Base-by-base conservation (phyloP, 805 yeast genomes). In the Saccharomycopsis olivae region DNA sequence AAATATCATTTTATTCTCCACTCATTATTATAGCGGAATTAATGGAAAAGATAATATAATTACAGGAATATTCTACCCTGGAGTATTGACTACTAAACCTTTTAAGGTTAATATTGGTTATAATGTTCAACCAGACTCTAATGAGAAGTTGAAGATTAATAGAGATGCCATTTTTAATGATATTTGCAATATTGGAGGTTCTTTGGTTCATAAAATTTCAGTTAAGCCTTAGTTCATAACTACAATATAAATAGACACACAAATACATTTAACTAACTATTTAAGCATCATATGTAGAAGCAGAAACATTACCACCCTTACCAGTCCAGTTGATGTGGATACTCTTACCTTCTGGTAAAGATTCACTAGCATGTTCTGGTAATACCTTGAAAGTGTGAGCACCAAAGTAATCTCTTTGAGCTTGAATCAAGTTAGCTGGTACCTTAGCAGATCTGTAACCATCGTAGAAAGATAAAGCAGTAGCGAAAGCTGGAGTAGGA, bases 321-420 rank as follows among this genome's bases (percentile, higher is more conserved):
- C 97, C 97, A 52, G 97, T 89, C 98, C 98, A 89, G 92, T 89
- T 89, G 60, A 92, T 73, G 71, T 89, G 98, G 65, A 89, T 81
- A 71, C 80, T 78, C 53, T 75, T 68, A 57, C 73, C 92, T 51
- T 66, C 77, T 69, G 92, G 89, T 67, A 83, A 73, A 60, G 66
- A 66, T 39, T 68, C 86, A 59, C 74, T 71, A 55, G 86, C 95
- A 55, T 55, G 63, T 65, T 89, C 92, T 55, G 95, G 95, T 61
- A 87, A 71, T 50, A 92, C 94, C 65, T 76, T 76, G 87, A 92
- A 89, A 59, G 98, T 92, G 77, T 89, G 98, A 52, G 98, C 97
- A 69, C 98, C 98, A 59, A 89, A 89, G 85, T 87, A 89, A 66
- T 89, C 98, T 76, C 98, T 86, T 77, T 89, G 98, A 58, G 97